phyloP scores from a whole-genome alignment of 2,329 filamentous ascomycete species.

The Ophiosphaerella narmari region DNA sequence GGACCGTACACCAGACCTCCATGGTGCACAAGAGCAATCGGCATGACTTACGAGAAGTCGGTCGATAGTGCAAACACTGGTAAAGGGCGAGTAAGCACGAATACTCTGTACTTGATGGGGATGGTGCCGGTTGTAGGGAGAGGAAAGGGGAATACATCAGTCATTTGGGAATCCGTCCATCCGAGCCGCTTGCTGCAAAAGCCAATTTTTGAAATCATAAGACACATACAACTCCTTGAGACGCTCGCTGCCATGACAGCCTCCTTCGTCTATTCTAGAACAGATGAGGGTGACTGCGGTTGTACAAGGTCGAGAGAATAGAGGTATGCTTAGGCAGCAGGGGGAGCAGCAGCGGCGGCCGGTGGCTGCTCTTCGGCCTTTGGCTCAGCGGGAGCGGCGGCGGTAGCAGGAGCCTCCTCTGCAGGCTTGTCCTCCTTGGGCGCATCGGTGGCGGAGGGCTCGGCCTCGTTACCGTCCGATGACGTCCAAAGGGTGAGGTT shows the following conservation, averaged over 20 bases:
- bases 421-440: conserved; percentile 67
- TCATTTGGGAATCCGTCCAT: conserved; percentile 46
- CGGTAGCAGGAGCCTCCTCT: conserved; percentile 54
- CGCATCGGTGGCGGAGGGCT: conserved; percentile 62
- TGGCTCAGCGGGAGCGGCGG: conserved; percentile 45
- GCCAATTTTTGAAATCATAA: conserved; percentile 47
- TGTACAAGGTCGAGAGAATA: conserved; percentile 40
- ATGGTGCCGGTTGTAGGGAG: conserved; percentile 30
- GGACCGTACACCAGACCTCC: conserved; percentile 32
- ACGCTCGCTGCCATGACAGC: conserved; percentile 44
- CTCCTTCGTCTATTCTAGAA: conserved; percentile 39
- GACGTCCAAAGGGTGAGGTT: conserved; percentile 99
- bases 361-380: conserved; percentile 38
- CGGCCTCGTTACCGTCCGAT: conserved; percentile 81
- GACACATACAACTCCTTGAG: conserved; percentile 46
- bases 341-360: conserved; percentile 33
- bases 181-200: conserved; percentile 48
- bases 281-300: conserved; percentile 39
- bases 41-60: conserved; percentile 27
- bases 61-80: conserved; percentile 24
- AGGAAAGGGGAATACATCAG: conserved; percentile 46
- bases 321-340: conserved; percentile 41
- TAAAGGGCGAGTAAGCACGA: conserved; percentile 22
- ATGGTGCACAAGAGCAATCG: conserved; percentile 25
- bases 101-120: conserved; percentile 29